Evolutionary conservation across 805 yeast species (phyloP).

Genomic region (Candida mattraensis): DNA sequence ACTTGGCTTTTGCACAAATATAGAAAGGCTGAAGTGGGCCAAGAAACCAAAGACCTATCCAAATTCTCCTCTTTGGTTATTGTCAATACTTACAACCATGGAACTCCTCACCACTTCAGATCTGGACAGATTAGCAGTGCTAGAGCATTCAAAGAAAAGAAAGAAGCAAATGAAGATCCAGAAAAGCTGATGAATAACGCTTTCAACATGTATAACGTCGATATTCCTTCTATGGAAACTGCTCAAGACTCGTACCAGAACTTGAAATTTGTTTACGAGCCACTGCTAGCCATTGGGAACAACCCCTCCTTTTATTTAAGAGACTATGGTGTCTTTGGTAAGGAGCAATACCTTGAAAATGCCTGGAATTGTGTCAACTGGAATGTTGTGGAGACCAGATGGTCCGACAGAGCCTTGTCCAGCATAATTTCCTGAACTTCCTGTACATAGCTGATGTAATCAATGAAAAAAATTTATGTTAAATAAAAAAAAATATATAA

Average conservation of each 20-base stretch:
- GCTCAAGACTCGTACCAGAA: conserved; percentile 44
- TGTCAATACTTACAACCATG: conserved; percentile 85
- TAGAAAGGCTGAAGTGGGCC: conserved; percentile 30
- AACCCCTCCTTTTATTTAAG: conserved; percentile 67
- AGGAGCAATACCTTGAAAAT: conserved; percentile 66
- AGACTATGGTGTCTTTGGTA: conserved; percentile 81
- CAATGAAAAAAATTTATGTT: conserved; percentile 8
- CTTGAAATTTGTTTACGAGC: conserved; percentile 43
- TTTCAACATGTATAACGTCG: conserved; percentile 16
- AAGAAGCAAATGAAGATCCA: conserved; percentile 15
- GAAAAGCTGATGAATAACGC: conserved; percentile 11
- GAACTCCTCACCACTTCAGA: conserved; percentile 69
- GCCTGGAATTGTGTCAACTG: conserved; percentile 83
- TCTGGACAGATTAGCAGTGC: conserved; percentile 51
- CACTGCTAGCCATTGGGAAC: conserved; percentile 69
- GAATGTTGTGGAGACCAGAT: conserved; percentile 63
- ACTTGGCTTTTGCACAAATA: conserved; percentile 80
- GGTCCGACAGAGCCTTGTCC: conserved; percentile 18
- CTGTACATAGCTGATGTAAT: conserved; percentile 16
- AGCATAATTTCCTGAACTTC: conserved; percentile 2
- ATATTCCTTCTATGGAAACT: conserved; percentile 37
- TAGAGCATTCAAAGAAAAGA: conserved; percentile 28
- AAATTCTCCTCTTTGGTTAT: conserved; percentile 54
- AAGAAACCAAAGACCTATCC: conserved; percentile 24
- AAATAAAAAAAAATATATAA: conserved; percentile 4